phyloP scores from a whole-genome alignment of 2,329 filamentous ascomycete genomes.

The Botrytis squamosa region DNA sequence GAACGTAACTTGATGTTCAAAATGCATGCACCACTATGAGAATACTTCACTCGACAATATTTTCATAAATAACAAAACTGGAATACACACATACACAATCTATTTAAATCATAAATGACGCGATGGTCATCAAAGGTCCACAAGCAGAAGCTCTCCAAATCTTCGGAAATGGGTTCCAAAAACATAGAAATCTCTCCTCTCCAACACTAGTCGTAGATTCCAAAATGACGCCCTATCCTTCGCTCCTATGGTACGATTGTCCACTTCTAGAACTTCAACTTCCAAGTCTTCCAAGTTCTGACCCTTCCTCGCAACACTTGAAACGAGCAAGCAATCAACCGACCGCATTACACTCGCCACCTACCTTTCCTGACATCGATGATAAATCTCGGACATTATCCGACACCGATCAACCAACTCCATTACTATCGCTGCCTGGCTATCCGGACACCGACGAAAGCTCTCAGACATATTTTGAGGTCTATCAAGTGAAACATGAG shows the following conservation, averaged over 20 bases:
- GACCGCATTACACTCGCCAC: background rate
- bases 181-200: background rate
- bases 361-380: background rate
- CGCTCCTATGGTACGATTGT: background rate
- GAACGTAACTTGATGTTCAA: background rate
- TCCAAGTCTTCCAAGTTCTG: background rate
- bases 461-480: background rate
- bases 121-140: rapidly evolving
- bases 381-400: background rate
- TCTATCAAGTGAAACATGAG: background rate
- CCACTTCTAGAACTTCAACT: background rate
- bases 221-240: background rate
- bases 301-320: background rate
- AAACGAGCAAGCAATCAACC: background rate
- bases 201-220: background rate
- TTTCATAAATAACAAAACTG: background rate
- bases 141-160: background rate
- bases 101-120: background rate
- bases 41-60: background rate
- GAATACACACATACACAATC: background rate
- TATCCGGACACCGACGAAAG: background rate
- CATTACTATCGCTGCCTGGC: background rate
- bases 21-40: background rate
- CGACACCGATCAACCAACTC: background rate
- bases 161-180: background rate